Evolutionary conservation across 352 stramenopile genomes (phyloP).

Genomic region (Globisporangium polare): DNA sequence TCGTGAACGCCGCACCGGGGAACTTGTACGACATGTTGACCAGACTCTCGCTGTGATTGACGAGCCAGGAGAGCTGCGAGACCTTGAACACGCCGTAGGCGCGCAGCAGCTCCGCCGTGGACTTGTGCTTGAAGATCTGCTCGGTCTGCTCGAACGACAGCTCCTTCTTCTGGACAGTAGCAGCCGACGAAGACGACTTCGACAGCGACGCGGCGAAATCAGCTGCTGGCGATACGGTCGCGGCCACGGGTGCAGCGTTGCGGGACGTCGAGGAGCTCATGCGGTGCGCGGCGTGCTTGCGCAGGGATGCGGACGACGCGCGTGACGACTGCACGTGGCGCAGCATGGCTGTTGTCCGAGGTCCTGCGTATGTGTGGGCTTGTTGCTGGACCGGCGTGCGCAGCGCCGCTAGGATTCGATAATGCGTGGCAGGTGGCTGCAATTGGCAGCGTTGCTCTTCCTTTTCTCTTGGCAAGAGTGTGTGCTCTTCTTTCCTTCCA

Average conservation of each 20-base stretch:
- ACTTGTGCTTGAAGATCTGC: conserved; percentile 80
- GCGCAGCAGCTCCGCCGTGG: conserved; percentile 81
- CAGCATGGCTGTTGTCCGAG: conserved; percentile 15
- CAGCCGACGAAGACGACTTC: conserved; percentile 65
- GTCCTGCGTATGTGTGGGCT: neutral
- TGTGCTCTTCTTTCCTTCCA: conserved; percentile 7
- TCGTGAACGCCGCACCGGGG: conserved; percentile 77
- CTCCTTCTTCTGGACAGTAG: conserved; percentile 4
- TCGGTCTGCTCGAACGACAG: conserved; percentile 79
- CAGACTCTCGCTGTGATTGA: conserved; percentile 85
- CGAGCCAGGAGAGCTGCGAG: conserved; percentile 84
- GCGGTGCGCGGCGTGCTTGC: conserved; percentile 4
- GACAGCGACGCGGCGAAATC: conserved; percentile 5
- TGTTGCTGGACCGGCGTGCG: conserved; percentile 4
- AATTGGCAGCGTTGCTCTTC: neutral
- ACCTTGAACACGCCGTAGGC: conserved; percentile 85
- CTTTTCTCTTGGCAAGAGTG: neutral
- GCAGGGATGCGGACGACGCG: neutral
- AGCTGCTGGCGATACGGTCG: conserved; percentile 11
- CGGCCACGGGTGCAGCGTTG: conserved; percentile 8
- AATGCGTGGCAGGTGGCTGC: conserved; percentile 1
- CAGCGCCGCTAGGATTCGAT: neutral
- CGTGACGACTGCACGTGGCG: conserved; percentile 9
- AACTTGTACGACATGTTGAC: conserved; percentile 83
- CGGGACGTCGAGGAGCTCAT: conserved; percentile 17